Percentiles rank a stretch among this genome's conserved stretches.
Evolutionary conservation across 352 stramenopile species (phyloP).

Genomic region (Salisapilia sapeloensis): DNA sequence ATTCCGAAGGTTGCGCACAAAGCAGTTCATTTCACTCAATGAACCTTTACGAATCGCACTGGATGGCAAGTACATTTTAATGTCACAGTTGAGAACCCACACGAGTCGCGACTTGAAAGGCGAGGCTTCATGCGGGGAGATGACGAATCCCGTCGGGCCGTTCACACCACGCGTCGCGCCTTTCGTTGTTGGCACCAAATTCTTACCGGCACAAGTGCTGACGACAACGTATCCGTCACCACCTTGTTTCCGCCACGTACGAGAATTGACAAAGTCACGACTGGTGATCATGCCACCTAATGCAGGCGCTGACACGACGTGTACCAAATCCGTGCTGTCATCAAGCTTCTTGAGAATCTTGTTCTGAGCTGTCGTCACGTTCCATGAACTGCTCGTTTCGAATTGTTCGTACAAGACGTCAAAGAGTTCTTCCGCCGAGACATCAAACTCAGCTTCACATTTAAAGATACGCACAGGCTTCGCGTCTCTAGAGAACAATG

Average conservation of each 20-base stretch:
- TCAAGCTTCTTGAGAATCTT: constrained; percentile 50
- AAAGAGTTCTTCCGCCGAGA: constrained; percentile 63
- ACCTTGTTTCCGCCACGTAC: constrained; percentile 50
- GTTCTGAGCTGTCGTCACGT: constrained; percentile 60
- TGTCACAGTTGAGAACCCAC: constrained; percentile 75
- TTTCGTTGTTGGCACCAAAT: constrained; percentile 46
- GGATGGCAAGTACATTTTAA: constrained; percentile 70
- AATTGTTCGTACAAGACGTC: constrained; percentile 62
- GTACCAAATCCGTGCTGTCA: constrained; percentile 54
- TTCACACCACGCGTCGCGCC: constrained; percentile 66
- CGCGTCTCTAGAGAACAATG: constrained; percentile 44
- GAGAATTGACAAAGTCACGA: constrained; percentile 68
- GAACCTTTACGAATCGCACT: constrained; percentile 69
- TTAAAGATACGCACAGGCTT: constrained; percentile 65
- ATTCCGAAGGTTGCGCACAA: constrained; percentile 59
- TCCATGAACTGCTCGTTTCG: constrained; percentile 54
- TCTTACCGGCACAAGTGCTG: constrained; percentile 48
- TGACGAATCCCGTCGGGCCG: constrained; percentile 51
- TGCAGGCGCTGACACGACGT: constrained; percentile 43
- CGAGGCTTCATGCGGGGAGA: constrained; percentile 52
- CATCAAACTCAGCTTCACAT: constrained; percentile 41
- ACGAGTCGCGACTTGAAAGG: constrained; percentile 63
- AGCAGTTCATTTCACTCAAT: constrained; percentile 60
- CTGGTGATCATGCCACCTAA: constrained; percentile 62
- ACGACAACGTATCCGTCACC: constrained; percentile 52